Evolutionary conservation across 2,329 filamentous ascomycete genomes (phyloP).

Genomic region (Tolypocladium amazonense): DNA sequence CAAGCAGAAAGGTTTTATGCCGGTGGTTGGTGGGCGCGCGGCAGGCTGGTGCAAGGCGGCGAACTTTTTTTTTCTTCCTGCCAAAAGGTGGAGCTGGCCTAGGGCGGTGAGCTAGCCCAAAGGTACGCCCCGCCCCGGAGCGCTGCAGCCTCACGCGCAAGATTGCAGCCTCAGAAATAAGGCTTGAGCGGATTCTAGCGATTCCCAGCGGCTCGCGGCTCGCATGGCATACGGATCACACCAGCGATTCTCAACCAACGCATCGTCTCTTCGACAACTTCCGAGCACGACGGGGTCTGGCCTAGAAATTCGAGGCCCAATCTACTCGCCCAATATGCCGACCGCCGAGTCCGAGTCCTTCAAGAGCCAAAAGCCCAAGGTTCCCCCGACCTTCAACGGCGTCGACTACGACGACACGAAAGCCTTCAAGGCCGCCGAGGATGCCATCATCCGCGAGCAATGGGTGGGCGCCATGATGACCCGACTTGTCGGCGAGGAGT

Average conservation of each 20-base stretch:
- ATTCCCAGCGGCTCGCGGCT: background rate
- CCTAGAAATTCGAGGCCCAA: conserved; percentile 4
- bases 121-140: conserved; percentile 4
- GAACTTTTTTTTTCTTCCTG: conserved; percentile 12
- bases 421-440: conserved; percentile 71
- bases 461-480: conserved; percentile 90
- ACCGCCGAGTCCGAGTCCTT: conserved; percentile 75
- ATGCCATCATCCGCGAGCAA: conserved; percentile 74
- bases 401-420: conserved; percentile 79
- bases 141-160: background rate
- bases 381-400: conserved; percentile 74
- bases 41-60: conserved; percentile 2
- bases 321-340: conserved; percentile 46
- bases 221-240: background rate
- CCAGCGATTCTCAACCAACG: background rate
- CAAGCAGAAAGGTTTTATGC: background rate
- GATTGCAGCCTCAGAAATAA: conserved; percentile 18
- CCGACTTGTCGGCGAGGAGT: conserved; percentile 67
- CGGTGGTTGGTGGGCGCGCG: background rate
- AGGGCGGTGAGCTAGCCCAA: conserved; percentile 22
- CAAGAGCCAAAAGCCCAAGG: conserved; percentile 73
- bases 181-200: conserved; percentile 5
- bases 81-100: conserved; percentile 19
- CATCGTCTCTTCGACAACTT: background rate
- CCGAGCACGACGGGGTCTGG: conserved; percentile 4